Evolutionary conservation across 345 rosid genomes (phyloP).

Genomic region (Rhodamnia argentea): DNA sequence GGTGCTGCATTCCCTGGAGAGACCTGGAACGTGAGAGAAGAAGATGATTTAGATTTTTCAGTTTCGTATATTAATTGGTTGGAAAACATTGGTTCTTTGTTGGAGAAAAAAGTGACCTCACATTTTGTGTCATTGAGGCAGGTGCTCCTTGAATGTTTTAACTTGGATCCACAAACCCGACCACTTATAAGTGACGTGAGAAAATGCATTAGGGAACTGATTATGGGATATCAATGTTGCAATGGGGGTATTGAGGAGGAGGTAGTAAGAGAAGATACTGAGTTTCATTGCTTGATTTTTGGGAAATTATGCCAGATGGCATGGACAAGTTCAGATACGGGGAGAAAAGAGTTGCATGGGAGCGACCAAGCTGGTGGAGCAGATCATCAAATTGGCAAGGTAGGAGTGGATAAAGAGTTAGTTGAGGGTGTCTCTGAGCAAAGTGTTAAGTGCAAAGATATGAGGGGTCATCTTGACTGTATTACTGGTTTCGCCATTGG

Average conservation of each 20-base stretch:
- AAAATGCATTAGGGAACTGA: constrained; percentile 51
- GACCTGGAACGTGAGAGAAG: constrained; percentile 16
- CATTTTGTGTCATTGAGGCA: constrained; percentile 23
- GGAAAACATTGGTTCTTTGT: constrained; percentile 25
- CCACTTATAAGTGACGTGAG: constrained; percentile 48
- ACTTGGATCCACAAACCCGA: constrained; percentile 47
- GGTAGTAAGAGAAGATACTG: constrained; percentile 10
- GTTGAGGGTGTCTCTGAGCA: constrained; percentile 33
- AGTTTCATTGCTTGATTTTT: constrained; percentile 29
- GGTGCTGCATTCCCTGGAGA: constrained; percentile 34
- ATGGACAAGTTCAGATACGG: constrained; percentile 9
- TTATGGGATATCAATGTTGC: constrained; percentile 23
- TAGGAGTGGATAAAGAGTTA: constrained; percentile 24
- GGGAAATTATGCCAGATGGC: constrained; percentile 40
- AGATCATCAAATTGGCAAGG: constrained; percentile 15
- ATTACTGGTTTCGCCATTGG: constrained; percentile 74
- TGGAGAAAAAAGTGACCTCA: constrained; percentile 24
- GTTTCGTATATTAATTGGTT: constrained; percentile 18
- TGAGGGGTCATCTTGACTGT: constrained; percentile 68
- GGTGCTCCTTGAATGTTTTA: constrained; percentile 43
- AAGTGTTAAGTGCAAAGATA: constrained; percentile 39
- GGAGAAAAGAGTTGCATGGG: constrained; percentile 8
- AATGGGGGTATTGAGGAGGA: constrained; percentile 13
- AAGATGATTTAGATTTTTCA: constrained; percentile 13
- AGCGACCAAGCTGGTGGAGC: constrained; percentile 9